Evolutionary conservation across 2,329 filamentous ascomycete species (phyloP), one percentile per base, ranked within the genome.

Genomic region (Aplosporella prunicola): DNA sequence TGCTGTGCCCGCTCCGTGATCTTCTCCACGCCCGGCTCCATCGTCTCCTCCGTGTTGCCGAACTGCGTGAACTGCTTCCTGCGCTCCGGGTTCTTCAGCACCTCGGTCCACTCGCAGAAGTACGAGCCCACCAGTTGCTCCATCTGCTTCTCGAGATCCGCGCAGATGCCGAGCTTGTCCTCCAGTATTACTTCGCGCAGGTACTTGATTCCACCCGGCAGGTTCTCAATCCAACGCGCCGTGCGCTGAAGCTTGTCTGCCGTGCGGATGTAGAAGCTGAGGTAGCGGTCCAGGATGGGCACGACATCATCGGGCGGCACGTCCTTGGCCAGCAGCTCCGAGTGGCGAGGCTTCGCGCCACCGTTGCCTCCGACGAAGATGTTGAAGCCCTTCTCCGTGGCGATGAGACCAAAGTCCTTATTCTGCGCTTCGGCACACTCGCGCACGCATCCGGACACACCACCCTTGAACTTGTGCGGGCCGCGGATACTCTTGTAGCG

Each of bases 251-350:
- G 75, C 54, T 83, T 87, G 64, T 94, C 87, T 29, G 85, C 87
- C 1, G 88, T 93, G 47, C 86, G 82, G 51, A 94, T 91, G 63
- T 94, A 94, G 67, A 94, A 89, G 63, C 88, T 85, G 16, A 94
- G 72, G 53, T 91, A 94, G 29, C 88, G 79, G 57, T 94, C 88
- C 3, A 94, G 68, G 41, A 94, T 82, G 1, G 84, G 77, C 7
- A 93, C 71, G 7, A 93, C 79, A 51, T 93, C 82, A 35, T 84
- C 77, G 0, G 84, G 82, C 1, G 84, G 76, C 0, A 93, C 85
- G 50, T 94, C 86, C 55, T 87, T 88, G 42, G 84, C 85, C 1
- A 94, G 72, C 2, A 94, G 70, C 50, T 93, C 84, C 1, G 80
- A 77, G 55, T 94, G 87, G 24, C 74, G 70, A 4, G 87, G 87